Evolutionary conservation across 345 rosid genomes (phyloP).

Genomic region (Syzygium aqueum): DNA sequence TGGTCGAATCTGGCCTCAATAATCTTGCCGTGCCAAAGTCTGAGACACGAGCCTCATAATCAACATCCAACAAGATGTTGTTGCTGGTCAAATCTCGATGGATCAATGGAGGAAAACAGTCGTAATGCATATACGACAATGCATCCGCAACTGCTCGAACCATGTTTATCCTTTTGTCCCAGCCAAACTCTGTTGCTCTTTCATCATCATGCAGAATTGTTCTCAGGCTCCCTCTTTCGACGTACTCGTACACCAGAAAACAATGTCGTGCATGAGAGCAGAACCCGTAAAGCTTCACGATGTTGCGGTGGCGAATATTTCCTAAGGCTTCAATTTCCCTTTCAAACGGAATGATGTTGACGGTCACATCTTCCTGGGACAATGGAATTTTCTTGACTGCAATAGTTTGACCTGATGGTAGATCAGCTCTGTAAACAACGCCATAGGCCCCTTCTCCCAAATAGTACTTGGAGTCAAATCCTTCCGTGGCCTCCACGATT

Average conservation of each 20-base stretch:
- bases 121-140: slow-evolving; percentile 6
- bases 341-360: not conserved
- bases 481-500: slow-evolving; percentile 3
- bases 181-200: not conserved
- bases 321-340: slow-evolving; percentile 8
- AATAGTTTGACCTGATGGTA: not conserved
- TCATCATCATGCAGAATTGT: not conserved
- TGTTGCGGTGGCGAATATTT: not conserved
- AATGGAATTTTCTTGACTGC: slow-evolving; percentile 5
- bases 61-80: slow-evolving; percentile 7
- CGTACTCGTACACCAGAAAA: not conserved
- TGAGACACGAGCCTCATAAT: slow-evolving; percentile 6
- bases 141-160: not conserved
- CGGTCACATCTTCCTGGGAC: not conserved
- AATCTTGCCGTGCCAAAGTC: not conserved
- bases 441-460: slow-evolving; percentile 8
- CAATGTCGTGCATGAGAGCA: not conserved
- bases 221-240: not conserved
- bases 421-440: not conserved
- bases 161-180: not conserved
- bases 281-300: not conserved
- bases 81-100: slow-evolving; percentile 16
- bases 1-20: not conserved
- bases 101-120: not conserved
- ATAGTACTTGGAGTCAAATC: slow-evolving; percentile 3